phyloP scores from a whole-genome alignment of 2,329 filamentous ascomycete species.

The Calonectria fujianensis region DNA sequence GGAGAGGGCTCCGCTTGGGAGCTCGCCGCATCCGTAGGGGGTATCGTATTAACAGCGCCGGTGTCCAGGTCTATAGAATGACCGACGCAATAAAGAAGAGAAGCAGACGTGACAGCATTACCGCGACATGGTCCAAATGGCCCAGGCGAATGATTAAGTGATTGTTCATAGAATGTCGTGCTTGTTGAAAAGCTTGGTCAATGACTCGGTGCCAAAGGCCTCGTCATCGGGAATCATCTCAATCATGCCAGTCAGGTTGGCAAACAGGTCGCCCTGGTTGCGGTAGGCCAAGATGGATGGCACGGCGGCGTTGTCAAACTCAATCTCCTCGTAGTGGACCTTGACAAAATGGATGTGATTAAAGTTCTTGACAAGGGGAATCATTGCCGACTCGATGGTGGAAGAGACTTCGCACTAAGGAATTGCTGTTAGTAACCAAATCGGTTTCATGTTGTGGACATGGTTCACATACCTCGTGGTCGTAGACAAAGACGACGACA shows the following conservation, averaged over 20 bases:
- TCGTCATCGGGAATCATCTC: slow-evolving; percentile 87
- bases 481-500: slow-evolving; percentile 95
- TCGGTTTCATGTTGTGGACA: slow-evolving; percentile 39
- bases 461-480: slow-evolving; percentile 81
- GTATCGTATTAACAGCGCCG: slow-evolving; percentile 53
- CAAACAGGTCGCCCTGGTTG: slow-evolving; percentile 90
- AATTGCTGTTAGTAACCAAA: slow-evolving; percentile 55
- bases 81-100: slow-evolving; percentile 36
- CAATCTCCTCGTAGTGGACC: slow-evolving; percentile 92
- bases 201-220: slow-evolving; percentile 72
- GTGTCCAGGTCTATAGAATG: slow-evolving; percentile 36
- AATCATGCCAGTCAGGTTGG: slow-evolving; percentile 90
- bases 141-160: slow-evolving; percentile 26
- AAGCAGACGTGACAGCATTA: slow-evolving; percentile 55
- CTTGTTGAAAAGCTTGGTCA: slow-evolving; percentile 72
- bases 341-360: slow-evolving; percentile 89
- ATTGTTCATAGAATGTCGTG: slow-evolving; percentile 69
- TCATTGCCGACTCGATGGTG: slow-evolving; percentile 86
- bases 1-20: slow-evolving; percentile 30
- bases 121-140: slow-evolving; percentile 37
- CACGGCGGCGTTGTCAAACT: slow-evolving; percentile 92
- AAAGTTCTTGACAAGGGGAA: slow-evolving; percentile 82
- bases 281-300: slow-evolving; percentile 93
- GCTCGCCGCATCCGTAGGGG: slow-evolving; percentile 43
- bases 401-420: slow-evolving; percentile 84